phyloP scores from a whole-genome alignment of 768 basidiomycete genomes.

The Chalciporus sphaerocephalus region DNA sequence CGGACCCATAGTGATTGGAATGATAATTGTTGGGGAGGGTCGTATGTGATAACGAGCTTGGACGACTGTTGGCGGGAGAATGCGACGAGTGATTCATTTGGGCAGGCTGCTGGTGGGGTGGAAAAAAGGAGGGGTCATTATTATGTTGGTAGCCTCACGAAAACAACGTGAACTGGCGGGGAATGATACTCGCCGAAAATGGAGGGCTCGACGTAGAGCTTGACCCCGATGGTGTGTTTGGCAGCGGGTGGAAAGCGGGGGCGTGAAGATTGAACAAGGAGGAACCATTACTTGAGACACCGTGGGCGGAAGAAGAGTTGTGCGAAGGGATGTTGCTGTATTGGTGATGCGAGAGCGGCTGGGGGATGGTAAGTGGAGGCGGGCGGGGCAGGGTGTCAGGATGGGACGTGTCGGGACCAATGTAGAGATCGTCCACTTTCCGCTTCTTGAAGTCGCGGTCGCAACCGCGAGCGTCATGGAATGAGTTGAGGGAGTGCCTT shows the following conservation, averaged over 20 bases:
- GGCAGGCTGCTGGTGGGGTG: constrained; percentile 53
- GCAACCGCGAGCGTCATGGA: constrained; percentile 45
- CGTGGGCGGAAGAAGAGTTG: constrained; percentile 37
- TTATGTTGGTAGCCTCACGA: constrained; percentile 47
- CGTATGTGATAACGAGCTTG: constrained; percentile 38
- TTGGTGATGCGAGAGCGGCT: constrained; percentile 46
- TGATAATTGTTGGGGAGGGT: constrained; percentile 41
- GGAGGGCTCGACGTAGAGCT: constrained; percentile 73
- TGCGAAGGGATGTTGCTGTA: constrained; percentile 42
- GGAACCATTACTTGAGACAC: constrained; percentile 35
- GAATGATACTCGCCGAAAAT: constrained; percentile 81
- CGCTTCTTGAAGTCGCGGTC: constrained; percentile 62
- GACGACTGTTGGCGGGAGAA: constrained; percentile 47
- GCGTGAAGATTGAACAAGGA: constrained; percentile 52
- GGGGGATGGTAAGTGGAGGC: constrained; percentile 62
- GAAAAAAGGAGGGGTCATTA: constrained; percentile 40
- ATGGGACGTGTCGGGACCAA: constrained; percentile 47
- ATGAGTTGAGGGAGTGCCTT: constrained; percentile 43
- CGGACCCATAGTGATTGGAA: constrained; percentile 45
- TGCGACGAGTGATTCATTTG: constrained; percentile 60
- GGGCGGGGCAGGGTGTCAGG: constrained; percentile 35
- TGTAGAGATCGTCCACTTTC: constrained; percentile 58
- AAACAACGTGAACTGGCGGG: constrained; percentile 30
- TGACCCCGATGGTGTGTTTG: constrained; percentile 67
- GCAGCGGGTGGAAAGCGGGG: constrained; percentile 56